phyloP scores from a whole-genome alignment of 169 alveolate species.

The Plasmodium adleri region DNA sequence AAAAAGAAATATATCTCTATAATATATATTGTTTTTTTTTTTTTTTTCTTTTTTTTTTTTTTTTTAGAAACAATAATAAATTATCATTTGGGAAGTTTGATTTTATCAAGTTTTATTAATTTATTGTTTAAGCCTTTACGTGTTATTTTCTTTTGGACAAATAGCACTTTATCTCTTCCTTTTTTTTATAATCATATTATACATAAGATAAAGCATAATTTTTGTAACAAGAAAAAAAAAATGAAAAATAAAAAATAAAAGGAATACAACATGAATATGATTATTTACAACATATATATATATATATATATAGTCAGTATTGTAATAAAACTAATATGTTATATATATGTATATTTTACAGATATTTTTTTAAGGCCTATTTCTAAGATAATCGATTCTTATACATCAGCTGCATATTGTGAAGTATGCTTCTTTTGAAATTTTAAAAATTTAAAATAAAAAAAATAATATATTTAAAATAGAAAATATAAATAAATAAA shows the following conservation, averaged over 20 bases:
- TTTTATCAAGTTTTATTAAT: conserved; percentile 59
- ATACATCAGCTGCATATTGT: conserved; percentile 58
- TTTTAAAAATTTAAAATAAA: not conserved
- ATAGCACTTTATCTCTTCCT: conserved; percentile 62
- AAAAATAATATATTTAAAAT: not conserved
- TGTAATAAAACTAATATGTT: not conserved
- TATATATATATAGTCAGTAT: not conserved
- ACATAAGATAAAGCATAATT: conserved; percentile 33
- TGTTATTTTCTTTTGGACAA: conserved; percentile 57
- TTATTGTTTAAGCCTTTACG: conserved; percentile 34
- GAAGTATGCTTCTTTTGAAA: conserved; percentile 15
- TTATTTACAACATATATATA: not conserved
- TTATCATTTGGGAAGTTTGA: conserved; percentile 58
- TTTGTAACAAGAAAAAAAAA: conserved; percentile 19
- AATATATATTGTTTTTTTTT: not conserved
- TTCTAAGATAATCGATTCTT: conserved; percentile 30
- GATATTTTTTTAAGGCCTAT: conserved; percentile 49
- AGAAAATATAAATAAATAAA: too few species aligned
- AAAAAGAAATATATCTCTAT: not conserved
- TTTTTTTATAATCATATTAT: conserved; percentile 33
- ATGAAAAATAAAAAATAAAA: not conserved
- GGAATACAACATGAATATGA: not conserved
- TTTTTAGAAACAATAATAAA: conserved; percentile 42
- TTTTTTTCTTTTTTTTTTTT: conserved; percentile 6
- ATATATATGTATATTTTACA: not conserved